Conservation (phyloP, 140 eudicot genomes). For the Cichorium intybus region DNA sequence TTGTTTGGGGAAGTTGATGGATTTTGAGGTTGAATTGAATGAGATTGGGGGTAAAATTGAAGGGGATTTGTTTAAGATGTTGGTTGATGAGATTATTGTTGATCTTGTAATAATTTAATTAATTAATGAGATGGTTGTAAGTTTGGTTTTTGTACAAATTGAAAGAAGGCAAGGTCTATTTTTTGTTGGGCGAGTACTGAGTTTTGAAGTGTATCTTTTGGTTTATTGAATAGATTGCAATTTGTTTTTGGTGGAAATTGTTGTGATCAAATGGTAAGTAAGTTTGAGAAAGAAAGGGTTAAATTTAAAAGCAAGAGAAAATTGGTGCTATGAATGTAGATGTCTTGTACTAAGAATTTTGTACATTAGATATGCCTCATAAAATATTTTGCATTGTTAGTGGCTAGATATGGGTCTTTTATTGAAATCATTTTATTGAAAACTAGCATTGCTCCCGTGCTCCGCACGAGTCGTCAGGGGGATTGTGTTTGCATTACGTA, state of each 20-base stretch:
- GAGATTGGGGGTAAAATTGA: constrained; percentile 55
- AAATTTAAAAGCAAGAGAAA: too few species aligned
- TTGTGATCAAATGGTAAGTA: constrained; percentile 16
- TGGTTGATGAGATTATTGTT: constrained; percentile 68
- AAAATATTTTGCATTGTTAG: too few species aligned
- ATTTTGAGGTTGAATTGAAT: constrained; percentile 54
- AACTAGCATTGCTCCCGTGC: too few species aligned
- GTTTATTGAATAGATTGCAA: constrained; percentile 11
- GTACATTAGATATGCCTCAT: too few species aligned
- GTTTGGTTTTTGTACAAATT: constrained; percentile 24
- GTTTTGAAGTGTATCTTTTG: background rate
- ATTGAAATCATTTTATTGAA: too few species aligned
- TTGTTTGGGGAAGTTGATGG: constrained; percentile 61
- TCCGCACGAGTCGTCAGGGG: too few species aligned
- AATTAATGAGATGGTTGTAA: background rate
- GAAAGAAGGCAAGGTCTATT: constrained; percentile 2
- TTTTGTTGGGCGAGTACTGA: constrained; percentile 7
- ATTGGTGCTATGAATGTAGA: too few species aligned
- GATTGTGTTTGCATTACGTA: too few species aligned
- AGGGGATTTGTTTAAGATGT: constrained; percentile 34
- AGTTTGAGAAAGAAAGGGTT: background rate
- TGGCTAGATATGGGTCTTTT: too few species aligned
- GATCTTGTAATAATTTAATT: constrained; percentile 33
- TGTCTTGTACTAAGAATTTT: too few species aligned
- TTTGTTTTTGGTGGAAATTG: constrained; percentile 9